Conservation (phyloP, 768 basidiomycete species). For the Paxillus ammoniavirescens region DNA sequence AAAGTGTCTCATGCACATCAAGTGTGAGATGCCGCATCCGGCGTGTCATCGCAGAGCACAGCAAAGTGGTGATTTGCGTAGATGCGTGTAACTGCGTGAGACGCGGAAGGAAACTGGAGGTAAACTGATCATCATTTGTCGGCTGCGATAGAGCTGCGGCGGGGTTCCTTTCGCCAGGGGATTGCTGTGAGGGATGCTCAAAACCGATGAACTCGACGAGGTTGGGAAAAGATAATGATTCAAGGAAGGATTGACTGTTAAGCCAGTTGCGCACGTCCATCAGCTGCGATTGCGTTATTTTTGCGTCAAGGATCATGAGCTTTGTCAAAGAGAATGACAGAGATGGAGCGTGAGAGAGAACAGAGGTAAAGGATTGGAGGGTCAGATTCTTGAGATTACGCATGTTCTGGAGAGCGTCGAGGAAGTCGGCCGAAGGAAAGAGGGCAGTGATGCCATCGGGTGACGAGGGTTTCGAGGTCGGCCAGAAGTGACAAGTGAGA, state of each 20-base stretch:
- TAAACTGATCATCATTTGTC: neutral
- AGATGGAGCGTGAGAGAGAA: conserved; percentile 17
- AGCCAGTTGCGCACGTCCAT: conserved; percentile 23
- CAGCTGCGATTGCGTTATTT: conserved; percentile 21
- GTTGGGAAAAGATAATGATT: conserved; percentile 28
- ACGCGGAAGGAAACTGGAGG: conserved; percentile 16
- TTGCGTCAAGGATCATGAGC: conserved; percentile 28
- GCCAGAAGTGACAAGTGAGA: conserved; percentile 24
- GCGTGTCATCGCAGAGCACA: conserved; percentile 17
- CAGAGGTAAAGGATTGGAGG: conserved; percentile 22
- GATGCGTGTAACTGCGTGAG: conserved; percentile 29
- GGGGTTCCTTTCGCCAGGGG: conserved; percentile 11
- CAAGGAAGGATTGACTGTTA: conserved; percentile 21
- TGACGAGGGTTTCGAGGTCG: conserved; percentile 8
- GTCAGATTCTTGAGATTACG: conserved; percentile 26
- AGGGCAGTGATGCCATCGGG: conserved; percentile 7
- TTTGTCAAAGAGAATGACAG: conserved; percentile 22
- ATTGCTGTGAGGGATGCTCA: neutral
- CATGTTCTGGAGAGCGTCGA: conserved; percentile 29
- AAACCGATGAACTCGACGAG: conserved; percentile 14
- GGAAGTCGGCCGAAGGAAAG: conserved; percentile 16
- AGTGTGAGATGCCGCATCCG: conserved; percentile 22
- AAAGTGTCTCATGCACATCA: conserved; percentile 27
- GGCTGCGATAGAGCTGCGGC: neutral
- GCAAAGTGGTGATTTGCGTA: conserved; percentile 18